Evolutionary conservation across 768 basidiomycete species (phyloP).

Genomic region (Collybia mongolica): DNA sequence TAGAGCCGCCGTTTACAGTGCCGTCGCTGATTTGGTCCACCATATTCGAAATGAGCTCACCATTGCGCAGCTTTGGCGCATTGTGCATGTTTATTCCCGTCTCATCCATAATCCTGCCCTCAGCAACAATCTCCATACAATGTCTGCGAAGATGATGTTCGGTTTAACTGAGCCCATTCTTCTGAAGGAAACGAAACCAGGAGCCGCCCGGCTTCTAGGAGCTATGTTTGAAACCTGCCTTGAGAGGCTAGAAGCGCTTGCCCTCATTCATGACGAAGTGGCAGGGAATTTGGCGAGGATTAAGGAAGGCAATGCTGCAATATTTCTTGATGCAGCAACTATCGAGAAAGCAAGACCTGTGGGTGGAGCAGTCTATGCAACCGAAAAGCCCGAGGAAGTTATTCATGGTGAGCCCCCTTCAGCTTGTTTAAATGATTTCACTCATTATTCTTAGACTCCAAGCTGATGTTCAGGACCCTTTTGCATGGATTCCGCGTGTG

Average conservation of each 20-base stretch:
- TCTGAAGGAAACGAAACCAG: slow-evolving; percentile 68
- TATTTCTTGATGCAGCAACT: slow-evolving; percentile 51
- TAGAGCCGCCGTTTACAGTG: slow-evolving; percentile 80
- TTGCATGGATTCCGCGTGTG: slow-evolving; percentile 86
- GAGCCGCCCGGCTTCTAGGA: slow-evolving; percentile 66
- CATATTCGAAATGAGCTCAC: slow-evolving; percentile 84
- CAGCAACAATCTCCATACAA: slow-evolving; percentile 76
- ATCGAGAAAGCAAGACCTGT: slow-evolving; percentile 90
- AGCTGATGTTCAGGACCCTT: slow-evolving; percentile 83
- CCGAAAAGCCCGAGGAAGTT: slow-evolving; percentile 81
- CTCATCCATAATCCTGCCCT: slow-evolving; percentile 89
- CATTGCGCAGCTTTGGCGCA: slow-evolving; percentile 68
- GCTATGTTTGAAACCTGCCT: slow-evolving; percentile 82
- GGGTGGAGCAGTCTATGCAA: slow-evolving; percentile 70
- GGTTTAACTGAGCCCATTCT: slow-evolving; percentile 83
- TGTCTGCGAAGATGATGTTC: slow-evolving; percentile 92
- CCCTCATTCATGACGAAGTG: slow-evolving; percentile 58
- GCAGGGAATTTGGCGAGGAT: slow-evolving; percentile 43
- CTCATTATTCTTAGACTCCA: slow-evolving; percentile 60
- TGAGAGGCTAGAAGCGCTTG: slow-evolving; percentile 82
- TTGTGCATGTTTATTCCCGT: slow-evolving; percentile 83
- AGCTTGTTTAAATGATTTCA: slow-evolving; percentile 3
- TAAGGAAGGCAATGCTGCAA: slow-evolving; percentile 43
- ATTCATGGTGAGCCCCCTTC: slow-evolving; percentile 58
- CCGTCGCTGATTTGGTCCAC: slow-evolving; percentile 91